Evolutionary conservation across 768 basidiomycete genomes (phyloP).

Genomic region (Tricholoma terreum): DNA sequence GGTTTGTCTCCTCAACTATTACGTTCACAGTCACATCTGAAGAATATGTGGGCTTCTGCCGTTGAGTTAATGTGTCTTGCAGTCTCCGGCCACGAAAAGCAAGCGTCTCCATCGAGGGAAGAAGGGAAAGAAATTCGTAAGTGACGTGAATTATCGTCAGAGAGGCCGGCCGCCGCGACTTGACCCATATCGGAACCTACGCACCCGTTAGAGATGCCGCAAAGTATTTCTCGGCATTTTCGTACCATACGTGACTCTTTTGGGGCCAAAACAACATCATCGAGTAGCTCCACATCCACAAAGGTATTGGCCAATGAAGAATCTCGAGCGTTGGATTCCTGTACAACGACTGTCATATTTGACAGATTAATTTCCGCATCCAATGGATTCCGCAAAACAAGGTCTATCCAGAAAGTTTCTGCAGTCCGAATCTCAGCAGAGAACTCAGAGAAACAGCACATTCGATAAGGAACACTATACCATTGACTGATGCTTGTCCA

Average conservation of each 20-base stretch:
- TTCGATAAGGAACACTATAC: constrained; percentile 33
- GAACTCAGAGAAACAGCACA: constrained; percentile 3
- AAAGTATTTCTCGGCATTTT: neutral
- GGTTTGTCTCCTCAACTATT: constrained; percentile 60
- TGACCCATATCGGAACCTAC: constrained; percentile 64
- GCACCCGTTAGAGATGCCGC: neutral
- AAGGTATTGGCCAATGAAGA: constrained; percentile 32
- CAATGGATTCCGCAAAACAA: constrained; percentile 68
- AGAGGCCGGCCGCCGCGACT: constrained; percentile 45
- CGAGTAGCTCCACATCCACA: constrained; percentile 57
- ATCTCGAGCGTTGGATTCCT: constrained; percentile 34
- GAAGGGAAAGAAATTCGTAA: constrained; percentile 71
- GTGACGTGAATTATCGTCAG: constrained; percentile 55
- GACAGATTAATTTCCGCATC: constrained; percentile 70
- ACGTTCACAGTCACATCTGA: constrained; percentile 60
- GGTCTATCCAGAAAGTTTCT: constrained; percentile 80
- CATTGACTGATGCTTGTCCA: constrained; percentile 61
- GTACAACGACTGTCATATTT: constrained; percentile 54
- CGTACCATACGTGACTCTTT: constrained; percentile 65
- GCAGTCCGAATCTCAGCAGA: constrained; percentile 1
- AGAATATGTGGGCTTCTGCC: constrained; percentile 67
- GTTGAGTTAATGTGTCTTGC: constrained; percentile 69
- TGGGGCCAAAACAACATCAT: constrained; percentile 59
- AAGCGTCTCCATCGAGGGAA: constrained; percentile 66
- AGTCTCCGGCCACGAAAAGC: constrained; percentile 71